Evolutionary conservation across 352 stramenopile species (phyloP).

Genomic region (Pelagophyceae sp.): DNA sequence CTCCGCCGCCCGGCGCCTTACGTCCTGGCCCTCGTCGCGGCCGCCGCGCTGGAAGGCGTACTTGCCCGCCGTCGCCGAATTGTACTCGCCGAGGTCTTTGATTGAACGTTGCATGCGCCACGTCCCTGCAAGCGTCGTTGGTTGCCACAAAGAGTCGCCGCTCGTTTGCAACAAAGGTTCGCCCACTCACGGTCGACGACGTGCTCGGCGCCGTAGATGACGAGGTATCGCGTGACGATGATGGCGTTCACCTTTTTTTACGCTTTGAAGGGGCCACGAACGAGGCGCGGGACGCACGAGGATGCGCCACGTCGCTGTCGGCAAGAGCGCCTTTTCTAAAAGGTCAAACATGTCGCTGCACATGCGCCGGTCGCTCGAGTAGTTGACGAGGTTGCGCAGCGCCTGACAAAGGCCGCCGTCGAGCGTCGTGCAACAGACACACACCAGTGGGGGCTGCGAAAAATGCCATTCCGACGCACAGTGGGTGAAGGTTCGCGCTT

Average conservation of each 20-base stretch:
- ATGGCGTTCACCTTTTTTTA: neutral
- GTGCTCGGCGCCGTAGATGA: constrained; percentile 5
- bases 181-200: neutral
- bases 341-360: constrained; percentile 2
- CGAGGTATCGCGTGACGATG: neutral
- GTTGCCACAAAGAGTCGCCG: neutral
- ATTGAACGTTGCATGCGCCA: neutral
- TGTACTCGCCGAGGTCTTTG: neutral
- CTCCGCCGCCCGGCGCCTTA: neutral
- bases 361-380: neutral
- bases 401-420: too few species aligned
- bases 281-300: too few species aligned
- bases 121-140: neutral
- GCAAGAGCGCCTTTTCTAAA: neutral
- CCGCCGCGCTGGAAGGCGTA: neutral
- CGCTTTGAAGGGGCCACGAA: too few species aligned
- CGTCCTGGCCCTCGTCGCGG: neutral
- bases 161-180: neutral
- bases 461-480: too few species aligned
- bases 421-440: too few species aligned
- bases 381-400: neutral
- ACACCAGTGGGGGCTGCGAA: too few species aligned
- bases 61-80: neutral
- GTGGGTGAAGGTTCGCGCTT: neutral
- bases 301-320: neutral